A percentile compares a stretch with the other conserved stretches of the same genome.
phyloP scores from a whole-genome alignment of 2,329 filamentous ascomycete species.

The Pestalotiopsis sp. region DNA sequence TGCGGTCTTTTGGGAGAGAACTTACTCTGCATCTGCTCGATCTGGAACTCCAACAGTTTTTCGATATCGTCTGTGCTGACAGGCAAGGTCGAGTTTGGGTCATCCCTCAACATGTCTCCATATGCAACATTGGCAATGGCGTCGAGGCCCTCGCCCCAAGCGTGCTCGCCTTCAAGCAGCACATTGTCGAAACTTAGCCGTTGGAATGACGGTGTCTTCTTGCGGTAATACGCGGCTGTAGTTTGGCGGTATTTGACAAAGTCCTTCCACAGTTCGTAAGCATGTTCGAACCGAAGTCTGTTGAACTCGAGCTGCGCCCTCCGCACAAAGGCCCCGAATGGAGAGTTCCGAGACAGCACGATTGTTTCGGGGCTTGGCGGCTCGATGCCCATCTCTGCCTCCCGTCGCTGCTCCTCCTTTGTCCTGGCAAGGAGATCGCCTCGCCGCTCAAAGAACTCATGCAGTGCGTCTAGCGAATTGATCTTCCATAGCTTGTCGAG shows the following conservation, averaged over 20 bases:
- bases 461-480: constrained; percentile 79
- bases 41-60: constrained; percentile 81
- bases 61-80: constrained; percentile 82
- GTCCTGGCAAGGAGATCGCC: constrained; percentile 61
- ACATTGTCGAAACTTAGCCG: constrained; percentile 61
- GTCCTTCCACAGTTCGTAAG: constrained; percentile 76
- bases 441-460: constrained; percentile 71
- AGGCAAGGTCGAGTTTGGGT: constrained; percentile 41
- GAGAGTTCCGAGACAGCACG: constrained; percentile 71
- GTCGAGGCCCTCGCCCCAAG: constrained; percentile 53
- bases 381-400: constrained; percentile 54
- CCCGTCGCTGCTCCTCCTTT: constrained; percentile 60
- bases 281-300: constrained; percentile 78
- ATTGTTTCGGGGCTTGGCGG: constrained; percentile 55
- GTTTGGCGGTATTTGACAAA: constrained; percentile 82
- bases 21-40: constrained; percentile 82
- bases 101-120: constrained; percentile 53
- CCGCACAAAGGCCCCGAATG: constrained; percentile 80
- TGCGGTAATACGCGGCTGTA: constrained; percentile 67
- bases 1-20: constrained; percentile 10
- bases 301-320: constrained; percentile 79
- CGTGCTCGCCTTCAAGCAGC: constrained; percentile 49
- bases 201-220: constrained; percentile 62
- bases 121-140: constrained; percentile 52
- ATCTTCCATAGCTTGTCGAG: constrained; percentile 82